Evolutionary conservation across 1,284 basidiomycete genomes (phyloP), one percentile per base, ranked within the genome.

Genomic region (Cutaneotrichosporon daszewskae): DNA sequence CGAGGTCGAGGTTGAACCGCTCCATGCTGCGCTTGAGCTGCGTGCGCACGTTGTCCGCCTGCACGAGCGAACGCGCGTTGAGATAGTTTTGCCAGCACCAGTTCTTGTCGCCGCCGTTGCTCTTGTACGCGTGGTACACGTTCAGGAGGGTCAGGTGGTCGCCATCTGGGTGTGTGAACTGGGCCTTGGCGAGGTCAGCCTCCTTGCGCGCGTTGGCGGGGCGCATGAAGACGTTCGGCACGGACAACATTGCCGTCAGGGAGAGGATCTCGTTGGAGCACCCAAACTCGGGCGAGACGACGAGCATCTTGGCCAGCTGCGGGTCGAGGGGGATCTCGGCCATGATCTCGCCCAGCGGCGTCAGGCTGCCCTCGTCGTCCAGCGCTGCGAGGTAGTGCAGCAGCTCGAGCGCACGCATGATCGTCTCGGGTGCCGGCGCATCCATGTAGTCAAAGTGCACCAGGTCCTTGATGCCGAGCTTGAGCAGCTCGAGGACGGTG

Each of bases 301-400:
- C 90, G 45, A 98, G 79, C 81, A 95, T 86, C 72, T 97, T 94
- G 33, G 94, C 82, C 54, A 96, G 79, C 75, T 97, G 94, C 24
- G 95, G 94, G 66, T 98, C 95, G 22, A 99, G 77, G 13, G 94
- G 94, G 74, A 98, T 96, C 56, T 97, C 92, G 11, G 94, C 94
- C 94, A 98, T 97, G 50, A 92, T 86, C 35, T 74, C 75, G 12
- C 95, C 94, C 2, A 97, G 73, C 0, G 83, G 72, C 1, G 94
- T 98, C 43, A 99, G 71, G 51, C 89, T 83, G 14, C 95, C 94
- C 5, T 96, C 88, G 58, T 99, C 91, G 63, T 98, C 90, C 49
- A 98, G 76, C 0, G 92, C 94, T 4, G 83, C 81, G 22, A 98
- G 77, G 71, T 85, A 95, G 65, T 97, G 95, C 42, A 99, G 76